These are phyloP conservation scores for Mayamaea pseudoterrestris DNA, from an alignment of 108 stramenopile genomes.

Conservation along the genomic window DNA sequence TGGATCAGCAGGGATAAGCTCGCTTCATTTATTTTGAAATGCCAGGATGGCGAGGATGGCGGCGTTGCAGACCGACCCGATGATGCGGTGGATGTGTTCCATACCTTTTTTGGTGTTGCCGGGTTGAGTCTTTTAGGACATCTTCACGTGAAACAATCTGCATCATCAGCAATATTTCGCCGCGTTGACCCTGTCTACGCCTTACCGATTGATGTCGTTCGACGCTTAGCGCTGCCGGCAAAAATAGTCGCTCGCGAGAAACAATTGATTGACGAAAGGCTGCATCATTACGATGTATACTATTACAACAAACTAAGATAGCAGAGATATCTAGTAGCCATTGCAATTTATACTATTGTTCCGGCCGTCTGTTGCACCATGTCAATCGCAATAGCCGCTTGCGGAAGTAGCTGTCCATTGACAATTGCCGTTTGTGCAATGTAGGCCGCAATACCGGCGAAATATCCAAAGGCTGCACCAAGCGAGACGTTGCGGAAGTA, in stretches of 20 bases:
- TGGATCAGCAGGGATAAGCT: constrained; percentile 82
- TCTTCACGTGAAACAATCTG: constrained; percentile 35
- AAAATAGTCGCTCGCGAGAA: constrained; percentile 34
- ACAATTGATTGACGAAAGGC: too few species aligned
- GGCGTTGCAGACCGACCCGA: constrained; percentile 96
- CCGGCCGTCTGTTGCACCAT: constrained; percentile 5
- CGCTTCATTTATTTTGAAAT: constrained; percentile 83
- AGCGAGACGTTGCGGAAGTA: constrained; percentile 81
- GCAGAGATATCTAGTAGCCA: not conserved
- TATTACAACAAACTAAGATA: not conserved
- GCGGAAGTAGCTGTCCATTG: constrained; percentile 30
- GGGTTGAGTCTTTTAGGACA: constrained; percentile 83
- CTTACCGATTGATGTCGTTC: constrained; percentile 66
- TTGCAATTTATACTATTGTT: not conserved
- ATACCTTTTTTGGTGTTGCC: constrained; percentile 95
- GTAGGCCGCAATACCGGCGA: constrained; percentile 86
- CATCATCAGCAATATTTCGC: too few species aligned
- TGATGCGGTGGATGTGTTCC: constrained; percentile 94
- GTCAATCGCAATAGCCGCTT: constrained; percentile 19
- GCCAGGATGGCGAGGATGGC: constrained; percentile 96
- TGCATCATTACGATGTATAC: too few species aligned
- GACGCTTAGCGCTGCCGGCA: constrained; percentile 32
- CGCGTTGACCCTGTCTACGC: constrained; percentile 81
- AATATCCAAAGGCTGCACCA: constrained; percentile 81
- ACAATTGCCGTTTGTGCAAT: constrained; percentile 57